Base-by-base conservation (phyloP, 352 stramenopile species). In the Phytophthora fragariae region DNA sequence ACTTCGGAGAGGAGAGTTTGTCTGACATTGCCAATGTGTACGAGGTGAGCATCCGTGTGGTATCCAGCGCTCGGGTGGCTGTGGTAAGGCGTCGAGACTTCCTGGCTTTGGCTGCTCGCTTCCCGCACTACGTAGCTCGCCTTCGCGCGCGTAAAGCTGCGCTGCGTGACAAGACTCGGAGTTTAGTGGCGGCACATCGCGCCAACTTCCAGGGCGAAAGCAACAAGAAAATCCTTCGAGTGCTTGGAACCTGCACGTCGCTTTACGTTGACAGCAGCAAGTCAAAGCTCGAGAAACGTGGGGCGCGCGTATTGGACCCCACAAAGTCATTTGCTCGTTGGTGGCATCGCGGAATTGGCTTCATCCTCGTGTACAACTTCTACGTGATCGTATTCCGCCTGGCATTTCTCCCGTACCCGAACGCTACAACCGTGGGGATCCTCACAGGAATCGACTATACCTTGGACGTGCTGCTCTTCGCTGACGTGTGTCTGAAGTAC, bases 1-100 rank as follows among this genome's bases (percentile, higher is more conserved):
- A 77, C 54, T 91, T 92, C 31, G 85, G 85, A 11, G 78, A 90
- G 62, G 85, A 92, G 46, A 89, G 85, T 60, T 66, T 92, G 46
- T 57, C 77, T 2, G 35, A 69, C 6, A 35, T 72, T 21, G 1
- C 60, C 0, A 73, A 85, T 50, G 62, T 73, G 1, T 90, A 87
- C 50, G 78, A 90, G 52, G 64, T 89, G 5, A 90, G 77, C 11
- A 75, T 92, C 12, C 83, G 85, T 0, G 81, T 86, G 7, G 80
- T 91, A 10, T 85, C 85, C 14, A 90, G 77, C 19, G 68, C 72
- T 2, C 83, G 88, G 5, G 76, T 91, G 5, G 80, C 80, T 2
- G 75, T 91, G 2, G 76, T 91, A 41, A 63, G 71, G 7, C 75
- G 85, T 37, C 61, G 57, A 0, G 80, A 89, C 54, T 79, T 86